Evolutionary conservation across 306 rosid species (phyloP), one percentile per base, ranked within the genome.

Genomic region (Mucuna pruriens): DNA sequence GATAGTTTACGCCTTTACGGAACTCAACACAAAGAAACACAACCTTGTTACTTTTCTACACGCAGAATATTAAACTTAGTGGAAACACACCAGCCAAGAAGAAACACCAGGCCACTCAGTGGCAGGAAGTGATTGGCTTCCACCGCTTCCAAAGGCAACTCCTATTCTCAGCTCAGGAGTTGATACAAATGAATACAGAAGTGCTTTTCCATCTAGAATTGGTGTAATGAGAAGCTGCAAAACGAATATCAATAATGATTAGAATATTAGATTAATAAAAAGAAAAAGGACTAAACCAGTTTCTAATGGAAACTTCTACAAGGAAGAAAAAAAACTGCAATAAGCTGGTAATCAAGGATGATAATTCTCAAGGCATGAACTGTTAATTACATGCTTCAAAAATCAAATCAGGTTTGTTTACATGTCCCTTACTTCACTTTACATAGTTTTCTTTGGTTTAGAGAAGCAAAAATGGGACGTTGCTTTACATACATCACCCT

Each of bases 131-230:
- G 98, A 85, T 73, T 96, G 98, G 90, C 98, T 93, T 75, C 94
- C 97, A 19, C 97, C 99, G 57, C 99, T 96, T 83, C 99, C 99
- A 82, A 96, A 93, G 83, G 98, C 99, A 77, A 96, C 63, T 73
- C 98, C 99, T 63, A 93, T 84, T 87, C 98, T 86, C 85, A 96
- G 97, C 84, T 93, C 98, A 68, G 99, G 99, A 81, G 85, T 75
- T 9, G 94, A 88, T 46, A 93, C 80, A 82, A 96, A 93, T 16
- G 99, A 93, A 88, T 90, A 96, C 73, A 93, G 74, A 77, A 96
- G 80, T 10, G 90, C 94, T 84, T 81, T 93, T 80, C 99, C 99
- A 52, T 90, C 90, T 74, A 96, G 87, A 82, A 96, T 84, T 2
- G 99, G 98, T 80, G 83, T 87, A 83, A 85, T 9, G 12, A 92